Conservation (phyloP, 441 rosid genomes). For the Erodium moschatum region DNA sequence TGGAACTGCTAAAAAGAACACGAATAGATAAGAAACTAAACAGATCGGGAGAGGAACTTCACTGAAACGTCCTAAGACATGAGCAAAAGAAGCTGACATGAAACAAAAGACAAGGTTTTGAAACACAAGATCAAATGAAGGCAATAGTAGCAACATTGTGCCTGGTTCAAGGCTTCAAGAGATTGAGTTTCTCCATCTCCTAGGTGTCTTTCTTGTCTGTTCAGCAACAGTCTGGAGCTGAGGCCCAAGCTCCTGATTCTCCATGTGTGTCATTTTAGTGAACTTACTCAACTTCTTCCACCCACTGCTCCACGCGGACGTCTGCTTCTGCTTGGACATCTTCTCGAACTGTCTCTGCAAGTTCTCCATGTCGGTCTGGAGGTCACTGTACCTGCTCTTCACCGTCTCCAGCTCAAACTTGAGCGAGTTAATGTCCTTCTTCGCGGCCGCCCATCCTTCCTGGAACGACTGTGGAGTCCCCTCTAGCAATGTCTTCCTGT, state of each 20-base stretch:
- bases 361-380: conserved; percentile 76
- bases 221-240: conserved; percentile 41
- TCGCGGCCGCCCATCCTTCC: conserved; percentile 88
- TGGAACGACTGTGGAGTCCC: conserved; percentile 87
- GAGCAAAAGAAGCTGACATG: neutral
- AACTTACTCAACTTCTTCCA: conserved; percentile 90
- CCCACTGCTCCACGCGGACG: conserved; percentile 72
- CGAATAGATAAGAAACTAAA: neutral
- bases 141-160: conserved; percentile 4
- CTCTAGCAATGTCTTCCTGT: conserved; percentile 73
- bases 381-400: conserved; percentile 71
- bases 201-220: conserved; percentile 55
- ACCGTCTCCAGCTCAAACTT: conserved; percentile 80
- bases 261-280: conserved; percentile 52
- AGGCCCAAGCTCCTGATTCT: conserved; percentile 49
- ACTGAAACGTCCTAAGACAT: neutral
- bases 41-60: neutral
- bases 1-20: neutral
- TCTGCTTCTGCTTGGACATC: conserved; percentile 53
- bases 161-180: conserved; percentile 33
- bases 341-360: conserved; percentile 79
- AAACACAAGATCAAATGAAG: no score
- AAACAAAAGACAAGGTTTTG: neutral
- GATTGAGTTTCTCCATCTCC: conserved; percentile 95
- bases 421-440: conserved; percentile 81